Base-by-base conservation (phyloP, 495 filamentous ascomycete species). In the Pyronema omphalodes region DNA sequence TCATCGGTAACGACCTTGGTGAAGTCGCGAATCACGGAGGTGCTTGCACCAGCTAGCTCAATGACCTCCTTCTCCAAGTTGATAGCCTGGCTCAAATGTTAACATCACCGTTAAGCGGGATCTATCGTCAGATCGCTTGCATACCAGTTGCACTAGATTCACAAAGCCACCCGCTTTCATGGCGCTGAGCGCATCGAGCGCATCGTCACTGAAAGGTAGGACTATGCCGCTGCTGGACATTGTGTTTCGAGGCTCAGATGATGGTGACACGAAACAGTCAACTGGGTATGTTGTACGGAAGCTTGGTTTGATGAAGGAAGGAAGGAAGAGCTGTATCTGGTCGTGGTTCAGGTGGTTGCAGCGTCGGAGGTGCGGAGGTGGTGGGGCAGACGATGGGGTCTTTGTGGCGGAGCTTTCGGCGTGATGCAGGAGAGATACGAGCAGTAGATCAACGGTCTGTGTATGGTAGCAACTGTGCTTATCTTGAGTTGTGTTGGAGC, bases 21-120 rank as follows among this genome's bases (percentile, higher is more conserved):
- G 12, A 66, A 62, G 54, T 65, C 62, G 0, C 55, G 46, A 15
- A 29, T 64, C 54, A 74, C 67, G n/a, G 68, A 69, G 17, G 71
- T 61, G 45, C 74, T 69, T 29, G 72, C 69, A 37, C 74, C 73
- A 29, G 78, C 81, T 6, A 96, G 73, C 57, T 78, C 79, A 54
- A 96, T 75, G n/a, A 76, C 77, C 71, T 96, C 93, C 55, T 75
- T 79, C 18, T 75, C 69, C 37, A 83, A 71, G 66, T 94, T 84
- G 68, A 87, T 81, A 67, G 77, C 79, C 79, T 84, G 58, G 11
- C 12, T 45, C 36, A 8, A 9, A 15, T 15, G 12, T n/a, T 17
- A 52, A 40, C 51, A n/a, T 52, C 15, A 67, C 58, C 51, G 41
- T 17, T 43, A 17, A 43, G 17, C 39, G 11, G 52, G 44, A 23